phyloP scores from a whole-genome alignment of 2,329 filamentous ascomycete genomes.

The Hymenoscyphus salicellus region DNA sequence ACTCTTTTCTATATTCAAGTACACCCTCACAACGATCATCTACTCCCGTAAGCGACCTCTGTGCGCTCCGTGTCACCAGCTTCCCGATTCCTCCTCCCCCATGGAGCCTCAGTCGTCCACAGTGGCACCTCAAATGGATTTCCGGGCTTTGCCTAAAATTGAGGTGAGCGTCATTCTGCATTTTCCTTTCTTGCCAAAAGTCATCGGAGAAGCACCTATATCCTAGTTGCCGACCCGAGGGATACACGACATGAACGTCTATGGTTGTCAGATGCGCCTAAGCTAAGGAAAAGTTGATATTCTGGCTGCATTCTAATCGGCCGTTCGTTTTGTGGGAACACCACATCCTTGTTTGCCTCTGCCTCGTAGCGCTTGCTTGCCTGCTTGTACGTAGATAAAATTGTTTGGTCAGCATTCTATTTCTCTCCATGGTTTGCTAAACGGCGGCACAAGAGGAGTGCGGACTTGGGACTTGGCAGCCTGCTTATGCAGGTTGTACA shows the following conservation, averaged over 20 bases:
- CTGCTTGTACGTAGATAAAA: not conserved
- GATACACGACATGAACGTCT: slow-evolving; percentile 5
- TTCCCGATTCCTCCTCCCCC: not conserved
- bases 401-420: slow-evolving; percentile 15
- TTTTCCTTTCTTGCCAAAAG: not conserved
- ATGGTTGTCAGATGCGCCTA: slow-evolving; percentile 3
- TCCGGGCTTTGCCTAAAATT: slow-evolving; percentile 52
- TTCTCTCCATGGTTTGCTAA: not conserved
- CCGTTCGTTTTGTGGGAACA: not conserved
- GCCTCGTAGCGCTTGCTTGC: slow-evolving; percentile 1
- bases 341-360: slow-evolving; percentile 5
- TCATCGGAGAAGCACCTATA: slow-evolving; percentile 4
- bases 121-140: slow-evolving; percentile 32
- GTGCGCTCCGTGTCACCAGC: not conserved
- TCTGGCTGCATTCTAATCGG: slow-evolving; percentile 7
- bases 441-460: not conserved
- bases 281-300: not conserved
- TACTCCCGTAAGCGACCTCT: no score
- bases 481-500: not conserved
- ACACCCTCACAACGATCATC: no score
- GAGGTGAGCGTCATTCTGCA: slow-evolving; percentile 43
- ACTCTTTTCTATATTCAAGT: no score
- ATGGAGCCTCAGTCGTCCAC: slow-evolving; percentile 2
- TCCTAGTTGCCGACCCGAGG: slow-evolving; percentile 11
- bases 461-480: not conserved